Evolutionary conservation across 2,329 filamentous ascomycete genomes (phyloP), one percentile per base, ranked within the genome.

Genomic region (Sporothrix inflata): DNA sequence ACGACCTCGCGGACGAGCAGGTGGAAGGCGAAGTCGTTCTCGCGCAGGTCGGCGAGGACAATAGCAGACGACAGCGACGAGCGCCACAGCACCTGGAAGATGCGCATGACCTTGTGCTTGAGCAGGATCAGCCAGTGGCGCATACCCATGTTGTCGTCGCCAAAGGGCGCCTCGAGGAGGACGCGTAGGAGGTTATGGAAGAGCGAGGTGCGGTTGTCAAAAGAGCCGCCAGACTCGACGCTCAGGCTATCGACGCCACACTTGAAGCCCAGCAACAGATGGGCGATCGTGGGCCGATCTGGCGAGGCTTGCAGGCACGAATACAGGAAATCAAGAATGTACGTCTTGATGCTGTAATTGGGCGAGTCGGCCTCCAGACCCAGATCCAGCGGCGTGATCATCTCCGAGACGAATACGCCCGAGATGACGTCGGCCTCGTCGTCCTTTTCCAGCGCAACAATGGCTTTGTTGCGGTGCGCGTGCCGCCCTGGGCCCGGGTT

Each of bases 181-280:
- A 96, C 85, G 14, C 88, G 86, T 66, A 97, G 83, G 67, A 98
- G 87, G 11, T 89, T 88, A 82, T 99, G 95, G 78, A 99, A 94
- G 16, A 99, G 84, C 0, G 96, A 95, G 24, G 87, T 87, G 16
- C 89, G 88, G 19, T 88, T 85, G 14, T 90, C 88, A 80, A 97
- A 97, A 2, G 92, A 82, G 65, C 94, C 88, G 38, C 90, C 87
- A 1, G 89, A 83, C 68, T 91, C 86, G 42, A 96, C 83, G 30
- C 89, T 89, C 2, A 98, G 84, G 11, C 87, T 87, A 74, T 90
- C 90, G 47, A 91, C 88, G 57, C 90, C 88, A 77, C 94, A 97
- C 71, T 88, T 88, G 80, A 99, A 98, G 0, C 96, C 96, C 5
- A 99, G 88, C 1, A 99, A 84, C 61, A 97, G 86, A 80, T 99